Base-by-base conservation (phyloP, 371 early-diverging fungal species). In the Lichtheimia ornata region DNA sequence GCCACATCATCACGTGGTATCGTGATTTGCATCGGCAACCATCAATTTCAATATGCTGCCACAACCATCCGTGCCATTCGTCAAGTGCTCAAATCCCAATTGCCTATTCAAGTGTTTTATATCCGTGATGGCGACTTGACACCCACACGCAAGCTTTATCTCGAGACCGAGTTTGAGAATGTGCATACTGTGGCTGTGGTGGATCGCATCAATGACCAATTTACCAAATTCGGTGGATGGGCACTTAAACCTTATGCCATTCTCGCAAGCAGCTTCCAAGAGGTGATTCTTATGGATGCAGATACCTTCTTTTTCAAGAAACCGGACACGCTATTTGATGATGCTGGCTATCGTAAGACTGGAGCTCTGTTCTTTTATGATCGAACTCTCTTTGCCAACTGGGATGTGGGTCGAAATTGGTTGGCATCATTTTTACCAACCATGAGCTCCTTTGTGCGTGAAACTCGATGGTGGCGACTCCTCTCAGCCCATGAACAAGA, bases 61-160 rank as follows among this genome's bases (percentile, higher is more conserved):
- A 76, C 81, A 13, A 70, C 87, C 2, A 78, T 90, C 22, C 66
- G 72, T 24, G 73, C 81, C 1, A 64, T 92, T 18, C 82, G 91
- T 1, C 56, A 70, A 7, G 67, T 88, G 1, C 75, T 85, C 22
- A 70, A 82, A 59, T 83, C 81, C 4, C 70, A 73, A 14, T 67
- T 92, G 3, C 93, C 91, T 0, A 87, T 93, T 49, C 88, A 93
- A 63, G 74, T 91, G 3, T 88, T 87, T 56, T 82, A 89, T 58
- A 82, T 81, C 35, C 83, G 87, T 6, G 72, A 81, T 0, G 51
- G 62, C 1, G 93, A 92, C 55, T 69, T 90, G 9, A 67, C 76
- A 0, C 47, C 58, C 0, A 70, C 68, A 4, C 66, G 76, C 1
- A 71, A 73, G 15, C 50, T 57, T 1, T 79, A 75, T 50, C 64